Conservation (phyloP, 2,329 filamentous ascomycete genomes). For the Chrysoporthe puriensis region DNA sequence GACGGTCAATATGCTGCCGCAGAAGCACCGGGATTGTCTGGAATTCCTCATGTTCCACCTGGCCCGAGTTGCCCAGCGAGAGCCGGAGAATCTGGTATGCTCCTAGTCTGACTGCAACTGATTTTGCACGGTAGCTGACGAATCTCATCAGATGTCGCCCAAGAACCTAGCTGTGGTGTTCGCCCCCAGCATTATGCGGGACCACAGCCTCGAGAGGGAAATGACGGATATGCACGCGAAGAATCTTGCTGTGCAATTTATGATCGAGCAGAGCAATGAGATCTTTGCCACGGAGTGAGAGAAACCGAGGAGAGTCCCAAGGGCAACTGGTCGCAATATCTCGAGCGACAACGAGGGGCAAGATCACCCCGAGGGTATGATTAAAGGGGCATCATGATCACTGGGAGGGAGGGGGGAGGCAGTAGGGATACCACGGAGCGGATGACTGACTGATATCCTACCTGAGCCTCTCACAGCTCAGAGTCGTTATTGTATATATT, state of each 20-base stretch:
- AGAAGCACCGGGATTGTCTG: constrained; percentile 83
- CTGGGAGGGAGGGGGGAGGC: background rate
- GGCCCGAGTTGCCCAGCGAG: constrained; percentile 79
- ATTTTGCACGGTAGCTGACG: constrained; percentile 16
- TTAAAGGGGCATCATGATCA: background rate
- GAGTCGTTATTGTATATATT: constrained; percentile 27
- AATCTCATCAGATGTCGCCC: constrained; percentile 76
- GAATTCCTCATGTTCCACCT: constrained; percentile 96
- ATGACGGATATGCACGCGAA: constrained; percentile 96
- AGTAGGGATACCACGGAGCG: constrained; percentile 5
- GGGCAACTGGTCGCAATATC: background rate
- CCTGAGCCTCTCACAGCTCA: constrained; percentile 5
- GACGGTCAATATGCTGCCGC: constrained; percentile 78
- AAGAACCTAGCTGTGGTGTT: constrained; percentile 97
- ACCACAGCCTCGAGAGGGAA: constrained; percentile 85
- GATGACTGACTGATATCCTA: constrained; percentile 17
- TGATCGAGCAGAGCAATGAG: constrained; percentile 85
- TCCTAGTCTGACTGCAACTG: background rate
- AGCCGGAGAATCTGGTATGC: constrained; percentile 81
- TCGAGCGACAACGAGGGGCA: background rate
- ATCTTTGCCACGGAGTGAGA: constrained; percentile 66
- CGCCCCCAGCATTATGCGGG: constrained; percentile 95
- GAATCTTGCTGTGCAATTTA: constrained; percentile 87
- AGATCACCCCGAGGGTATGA: background rate
- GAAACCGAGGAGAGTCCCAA: constrained; percentile 9